Base-by-base conservation (phyloP, 257 asterid genomes). In the Voacanga thouarsii region DNA sequence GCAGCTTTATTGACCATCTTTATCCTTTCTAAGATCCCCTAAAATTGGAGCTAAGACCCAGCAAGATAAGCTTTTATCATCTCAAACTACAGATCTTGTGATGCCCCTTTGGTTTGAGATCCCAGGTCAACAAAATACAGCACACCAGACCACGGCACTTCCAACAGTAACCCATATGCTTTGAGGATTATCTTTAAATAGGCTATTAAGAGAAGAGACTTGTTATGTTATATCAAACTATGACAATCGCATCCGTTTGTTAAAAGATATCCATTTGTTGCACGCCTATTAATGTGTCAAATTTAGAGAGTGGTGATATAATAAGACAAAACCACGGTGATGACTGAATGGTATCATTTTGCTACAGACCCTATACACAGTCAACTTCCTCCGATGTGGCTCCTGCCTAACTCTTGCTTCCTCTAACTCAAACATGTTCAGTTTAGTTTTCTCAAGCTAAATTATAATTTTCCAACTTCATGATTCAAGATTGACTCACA, bases 401-500 rank as follows among this genome's bases (percentile, higher is more conserved):
- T 41, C 41, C 67, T 44, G 26, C 60, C 53, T 44, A 24, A 44
- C 12, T 37, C 45, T 75, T 44, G 57, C 24, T 61, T 59, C 66
- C 59, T 75, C 60, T 41, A 75, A 11, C 50, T 59, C 18, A 60
- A 28, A 26, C 70, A 24, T 43, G 19, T 12, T 43, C 0, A 24
- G 41, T 56, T 39, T 23, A 37, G 14, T 60, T 15, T 24, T 59
- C 16, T 24, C 18, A 44, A 33, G 55, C 55, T 57, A 74, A 26
- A 24, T 14, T 75, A 37, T 75, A 18, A 24, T 60, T 41, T 61
- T 60, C 71, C 78, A 15, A 66, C 30, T 60, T 18, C 57, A 44
- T 59, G 44, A 75, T 75, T 26, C 61, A 75, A 60, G 53, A 26
- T 75, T 44, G 77, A 57, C 77, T n/a, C 63, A 14, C 5, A 30